Conservation (phyloP, 805 yeast species). For the Nakazawaea anatomiae region DNA sequence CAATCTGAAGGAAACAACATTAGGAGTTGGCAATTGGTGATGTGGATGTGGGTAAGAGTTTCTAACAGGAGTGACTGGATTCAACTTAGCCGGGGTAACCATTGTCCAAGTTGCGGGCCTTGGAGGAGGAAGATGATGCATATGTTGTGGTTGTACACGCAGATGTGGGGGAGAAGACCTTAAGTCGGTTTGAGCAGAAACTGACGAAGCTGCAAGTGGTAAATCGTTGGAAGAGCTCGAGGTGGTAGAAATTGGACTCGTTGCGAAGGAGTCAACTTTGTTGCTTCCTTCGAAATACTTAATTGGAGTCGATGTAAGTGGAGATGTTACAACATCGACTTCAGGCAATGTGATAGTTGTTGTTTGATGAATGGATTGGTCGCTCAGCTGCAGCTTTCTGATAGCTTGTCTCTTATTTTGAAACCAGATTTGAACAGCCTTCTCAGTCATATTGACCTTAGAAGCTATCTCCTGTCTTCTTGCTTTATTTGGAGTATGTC, state of each 20-base stretch:
- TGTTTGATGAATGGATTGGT: constrained; percentile 9
- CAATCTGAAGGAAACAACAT: constrained; percentile 31
- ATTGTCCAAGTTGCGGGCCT: constrained; percentile 12
- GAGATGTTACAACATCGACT: constrained; percentile 2
- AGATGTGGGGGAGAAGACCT: constrained; percentile 13
- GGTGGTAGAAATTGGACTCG: constrained; percentile 7
- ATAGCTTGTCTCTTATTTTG: constrained; percentile 89
- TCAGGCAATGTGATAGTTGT: constrained; percentile 11
- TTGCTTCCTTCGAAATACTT: background rate
- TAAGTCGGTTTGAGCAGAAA: constrained; percentile 10
- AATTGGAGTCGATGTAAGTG: background rate
- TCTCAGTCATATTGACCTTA: constrained; percentile 88
- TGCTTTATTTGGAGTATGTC: constrained; percentile 76
- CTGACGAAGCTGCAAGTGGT: background rate
- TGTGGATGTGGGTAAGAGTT: background rate
- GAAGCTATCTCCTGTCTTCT: constrained; percentile 75
- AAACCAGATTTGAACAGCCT: constrained; percentile 98
- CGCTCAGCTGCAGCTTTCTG: constrained; percentile 33
- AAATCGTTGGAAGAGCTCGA: constrained; percentile 3
- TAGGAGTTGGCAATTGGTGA: constrained; percentile 12
- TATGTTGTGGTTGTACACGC: constrained; percentile 1
- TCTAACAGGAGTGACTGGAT: constrained; percentile 12
- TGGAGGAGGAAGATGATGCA: constrained; percentile 3
- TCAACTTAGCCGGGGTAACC: constrained; percentile 8
- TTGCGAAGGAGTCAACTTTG: background rate